phyloP scores from a whole-genome alignment of 129 eudicot genomes.

The Deinandra increscens region DNA sequence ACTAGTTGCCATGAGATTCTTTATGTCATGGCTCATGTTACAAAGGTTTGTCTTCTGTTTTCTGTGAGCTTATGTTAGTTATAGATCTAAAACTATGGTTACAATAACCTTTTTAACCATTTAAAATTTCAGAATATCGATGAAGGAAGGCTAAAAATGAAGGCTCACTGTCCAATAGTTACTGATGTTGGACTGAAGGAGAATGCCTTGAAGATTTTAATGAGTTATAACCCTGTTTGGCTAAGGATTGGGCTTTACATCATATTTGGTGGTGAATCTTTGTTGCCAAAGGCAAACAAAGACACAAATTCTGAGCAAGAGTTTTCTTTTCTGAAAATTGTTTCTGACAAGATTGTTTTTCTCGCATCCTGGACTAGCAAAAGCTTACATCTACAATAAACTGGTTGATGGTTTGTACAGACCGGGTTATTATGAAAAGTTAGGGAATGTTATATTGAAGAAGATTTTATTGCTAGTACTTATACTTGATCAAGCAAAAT shows the following conservation, averaged over 20 bases:
- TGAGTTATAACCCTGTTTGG: constrained; percentile 86
- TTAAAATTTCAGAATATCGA: constrained; percentile 64
- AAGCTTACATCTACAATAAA: constrained; percentile 72
- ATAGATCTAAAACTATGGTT: not conserved
- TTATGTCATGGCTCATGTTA: constrained; percentile 57
- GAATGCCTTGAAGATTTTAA: constrained; percentile 62
- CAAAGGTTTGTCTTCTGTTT: constrained; percentile 62
- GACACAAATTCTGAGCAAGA: constrained; percentile 71
- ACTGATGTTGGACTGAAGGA: constrained; percentile 95
- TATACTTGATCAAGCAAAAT: constrained; percentile 82
- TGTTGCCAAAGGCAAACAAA: constrained; percentile 55
- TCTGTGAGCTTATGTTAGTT: not conserved
- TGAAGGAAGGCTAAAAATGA: constrained; percentile 89
- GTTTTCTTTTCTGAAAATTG: constrained; percentile 71
- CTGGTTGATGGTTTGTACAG: constrained; percentile 89
- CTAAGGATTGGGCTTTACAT: constrained; percentile 81
- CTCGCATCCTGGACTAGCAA: constrained; percentile 78
- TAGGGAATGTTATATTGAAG: constrained; percentile 85
- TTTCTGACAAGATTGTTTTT: constrained; percentile 78
- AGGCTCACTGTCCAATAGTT: constrained; percentile 79
- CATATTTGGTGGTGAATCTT: constrained; percentile 84
- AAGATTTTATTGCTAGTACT: constrained; percentile 75
- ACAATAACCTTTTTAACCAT: not conserved
- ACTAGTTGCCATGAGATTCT: constrained; percentile 62
- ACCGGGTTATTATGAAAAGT: constrained; percentile 90